Evolutionary conservation across 768 basidiomycete genomes (phyloP).

Genomic region (Auricularia auricula-judae): DNA sequence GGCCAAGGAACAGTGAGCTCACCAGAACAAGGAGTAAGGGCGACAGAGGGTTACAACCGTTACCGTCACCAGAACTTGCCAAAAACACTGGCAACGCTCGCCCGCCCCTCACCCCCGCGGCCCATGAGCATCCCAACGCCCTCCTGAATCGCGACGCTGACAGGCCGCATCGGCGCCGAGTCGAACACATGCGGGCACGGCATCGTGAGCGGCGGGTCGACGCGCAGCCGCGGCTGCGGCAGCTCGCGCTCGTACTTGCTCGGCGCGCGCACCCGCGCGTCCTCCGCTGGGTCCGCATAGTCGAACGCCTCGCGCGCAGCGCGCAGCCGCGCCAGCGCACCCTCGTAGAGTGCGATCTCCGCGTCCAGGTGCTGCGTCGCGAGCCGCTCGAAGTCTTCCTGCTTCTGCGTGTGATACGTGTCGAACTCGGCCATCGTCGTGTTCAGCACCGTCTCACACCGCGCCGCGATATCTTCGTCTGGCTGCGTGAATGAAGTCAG

Average conservation of each 20-base stretch:
- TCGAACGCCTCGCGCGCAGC: constrained; percentile 47
- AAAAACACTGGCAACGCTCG: constrained; percentile 51
- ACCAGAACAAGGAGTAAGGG: too few species aligned
- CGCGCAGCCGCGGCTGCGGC: constrained; percentile 34
- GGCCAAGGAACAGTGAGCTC: too few species aligned
- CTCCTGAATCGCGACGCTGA: constrained; percentile 62
- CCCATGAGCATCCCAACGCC: constrained; percentile 52
- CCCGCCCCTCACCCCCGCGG: constrained; percentile 18
- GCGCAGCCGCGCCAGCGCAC: constrained; percentile 50
- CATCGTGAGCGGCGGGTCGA: constrained; percentile 44
- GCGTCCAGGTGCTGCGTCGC: constrained; percentile 64
- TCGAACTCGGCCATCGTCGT: constrained; percentile 85
- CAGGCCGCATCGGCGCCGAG: constrained; percentile 61
- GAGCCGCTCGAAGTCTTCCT: constrained; percentile 51
- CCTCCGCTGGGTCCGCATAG: constrained; percentile 33
- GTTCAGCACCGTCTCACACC: constrained; percentile 83
- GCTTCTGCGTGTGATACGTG: constrained; percentile 62
- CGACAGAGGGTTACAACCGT: too few species aligned
- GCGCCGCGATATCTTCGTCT: constrained; percentile 53
- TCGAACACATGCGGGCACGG: constrained; percentile 76
- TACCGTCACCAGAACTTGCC: constrained; percentile 45
- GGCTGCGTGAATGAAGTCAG: constrained; percentile 25
- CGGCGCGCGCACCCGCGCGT: constrained; percentile 45
- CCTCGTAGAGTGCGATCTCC: constrained; percentile 67
- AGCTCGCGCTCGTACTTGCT: constrained; percentile 73